Base-by-base conservation (phyloP, 495 filamentous ascomycete genomes). In the Parmelia sp. region DNA sequence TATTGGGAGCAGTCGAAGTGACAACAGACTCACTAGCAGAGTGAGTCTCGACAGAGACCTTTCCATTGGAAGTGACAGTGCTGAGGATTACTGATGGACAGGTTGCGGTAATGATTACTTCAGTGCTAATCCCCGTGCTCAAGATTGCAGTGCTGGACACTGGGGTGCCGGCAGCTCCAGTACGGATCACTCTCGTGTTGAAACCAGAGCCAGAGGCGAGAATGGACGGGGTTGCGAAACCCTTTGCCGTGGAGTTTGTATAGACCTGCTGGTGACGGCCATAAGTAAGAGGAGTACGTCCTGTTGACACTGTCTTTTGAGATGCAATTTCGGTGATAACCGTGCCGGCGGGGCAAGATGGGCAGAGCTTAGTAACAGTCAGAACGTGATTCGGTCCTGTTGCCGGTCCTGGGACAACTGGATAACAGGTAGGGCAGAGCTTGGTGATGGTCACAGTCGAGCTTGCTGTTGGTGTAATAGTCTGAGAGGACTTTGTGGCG, bases 341-440 rank as follows among this genome's bases (percentile, higher is more conserved):
- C 19, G 40, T 61, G 47, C 40, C 59, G 12, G 59, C 19, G 37
- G 12, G 31, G 31, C 44, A 51, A 11, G 59, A 31, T 15, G 49
- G 49, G 49, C 49, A 53, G 25, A 31, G 49, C 49, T 53, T 53
- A 19, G 25, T 29, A 19, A 53, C 9, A 53, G 49, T 53, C 4
- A 31, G 49, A 19, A 31, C 49, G 3, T 53, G 49, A 31, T 53
- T 19, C 3, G 45, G n/a, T 23, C 45, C 45, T 11, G 45, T 49
- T 23, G 45, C 49, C 27, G 49, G 49, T 29, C 25, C 27, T 29
- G 49, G 25, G 10, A 31, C 49, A 19, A 31, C 25, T 53, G 49
- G 49, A 27, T 25, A 49, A 36, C 57, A 59, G 23, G 57, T 59
- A 59, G 57, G 57, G 57, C 57, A 59, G 17, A 17, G 23, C 57